These are phyloP conservation scores for Auriscalpium microsporum DNA, from an alignment of 768 basidiomycete genomes.

Conservation along the genomic window DNA sequence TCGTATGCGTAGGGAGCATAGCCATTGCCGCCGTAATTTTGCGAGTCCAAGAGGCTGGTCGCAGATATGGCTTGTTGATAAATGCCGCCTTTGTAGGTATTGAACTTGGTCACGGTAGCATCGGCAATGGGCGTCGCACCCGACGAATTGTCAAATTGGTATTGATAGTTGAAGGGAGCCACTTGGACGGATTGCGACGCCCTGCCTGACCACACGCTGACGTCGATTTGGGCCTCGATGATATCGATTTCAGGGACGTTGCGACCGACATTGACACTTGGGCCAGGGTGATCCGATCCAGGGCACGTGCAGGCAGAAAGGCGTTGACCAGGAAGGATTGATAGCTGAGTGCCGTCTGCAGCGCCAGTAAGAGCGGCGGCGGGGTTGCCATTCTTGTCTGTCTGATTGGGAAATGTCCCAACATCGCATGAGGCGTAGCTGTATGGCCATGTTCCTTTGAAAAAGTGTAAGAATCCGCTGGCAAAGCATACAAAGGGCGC, in stretches of 20 bases:
- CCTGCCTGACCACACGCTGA: conserved; percentile 40
- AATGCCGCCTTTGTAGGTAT: conserved; percentile 60
- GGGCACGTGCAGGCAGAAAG: conserved; percentile 84
- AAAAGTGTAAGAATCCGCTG: neutral
- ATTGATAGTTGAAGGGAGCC: conserved; percentile 71
- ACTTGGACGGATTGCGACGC: conserved; percentile 77
- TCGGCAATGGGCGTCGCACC: conserved; percentile 49
- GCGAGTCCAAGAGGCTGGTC: conserved; percentile 43
- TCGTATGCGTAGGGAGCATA: conserved; percentile 71
- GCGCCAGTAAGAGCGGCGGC: conserved; percentile 47
- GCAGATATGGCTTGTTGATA: conserved; percentile 74
- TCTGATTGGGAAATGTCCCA: conserved; percentile 83
- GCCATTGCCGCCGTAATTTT: conserved; percentile 44
- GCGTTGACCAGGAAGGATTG: conserved; percentile 80
- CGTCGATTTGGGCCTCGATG: conserved; percentile 72
- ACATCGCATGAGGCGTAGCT: conserved; percentile 79
- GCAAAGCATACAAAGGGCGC: neutral
- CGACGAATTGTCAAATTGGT: conserved; percentile 47
- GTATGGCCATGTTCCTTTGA: conserved; percentile 59
- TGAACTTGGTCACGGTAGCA: conserved; percentile 41
- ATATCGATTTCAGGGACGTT: conserved; percentile 92
- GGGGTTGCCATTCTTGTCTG: conserved; percentile 49
- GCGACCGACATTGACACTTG: conserved; percentile 51
- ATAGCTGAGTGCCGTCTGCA: conserved; percentile 44
- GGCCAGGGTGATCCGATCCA: conserved; percentile 83